Evolutionary conservation across 371 early-diverging fungal genomes (phyloP), one percentile per base, ranked within the genome.

Genomic region (Mucor saturninus): DNA sequence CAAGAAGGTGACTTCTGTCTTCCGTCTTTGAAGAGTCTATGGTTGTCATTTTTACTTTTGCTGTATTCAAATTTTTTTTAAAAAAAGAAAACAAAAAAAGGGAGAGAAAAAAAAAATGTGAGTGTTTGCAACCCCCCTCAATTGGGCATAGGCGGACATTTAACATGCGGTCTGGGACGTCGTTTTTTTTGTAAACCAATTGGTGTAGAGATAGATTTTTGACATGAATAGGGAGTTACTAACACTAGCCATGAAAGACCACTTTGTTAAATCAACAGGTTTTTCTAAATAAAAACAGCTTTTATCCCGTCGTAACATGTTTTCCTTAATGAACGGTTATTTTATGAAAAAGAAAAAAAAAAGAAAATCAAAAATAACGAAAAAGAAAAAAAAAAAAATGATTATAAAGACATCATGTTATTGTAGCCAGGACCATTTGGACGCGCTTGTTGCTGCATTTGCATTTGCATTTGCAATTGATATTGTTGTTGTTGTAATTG

Each of bases 21-120:
- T 69, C 59, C 31, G 57, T 69, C 29, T 69, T 69, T 4, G 53
- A 43, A 38, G 61, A 57, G 13, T 69, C 65, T 58, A 65, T 65
- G 0, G 58, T 69, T n/a, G 69, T 69, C 69, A 69, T 69, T 26
- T 37, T 58, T 11, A 28, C 29, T 29, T 9, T 40, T 40, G 40
- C 40, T 40, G 14, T 14, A 32, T 53, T 35, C 10, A 42, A n/a
- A 54, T 30, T 45, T 32, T 5, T 31, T n/a, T 32, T 3, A 43
- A 45, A 60, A 40, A 3, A 31, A 52, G 13, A 53, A 52, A 35
- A 35, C 15, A 53, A 32, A 37, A 15, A 51, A 59, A 42, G 52
- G 60, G 50, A 46, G 3, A 59, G 39, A 49, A 13, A 21, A 2
- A 46, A 45, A 56, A 45, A n/a, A 56, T 45, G 4, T 26, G 32